Evolutionary conservation across 805 yeast species (phyloP).

Genomic region (Nakazawaea peltata): DNA sequence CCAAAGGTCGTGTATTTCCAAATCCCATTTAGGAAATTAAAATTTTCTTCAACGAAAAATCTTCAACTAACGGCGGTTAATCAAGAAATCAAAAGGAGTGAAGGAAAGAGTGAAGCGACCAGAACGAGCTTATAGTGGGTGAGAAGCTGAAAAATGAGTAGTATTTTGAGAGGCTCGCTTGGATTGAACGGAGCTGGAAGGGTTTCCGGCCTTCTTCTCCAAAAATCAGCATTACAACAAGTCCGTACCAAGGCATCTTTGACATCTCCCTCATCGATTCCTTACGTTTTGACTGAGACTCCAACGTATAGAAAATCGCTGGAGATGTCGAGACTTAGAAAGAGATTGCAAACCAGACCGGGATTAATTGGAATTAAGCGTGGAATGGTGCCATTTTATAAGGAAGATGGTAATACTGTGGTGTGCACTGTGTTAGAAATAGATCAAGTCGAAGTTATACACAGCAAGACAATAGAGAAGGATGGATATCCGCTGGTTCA

Average conservation of each 20-base stretch:
- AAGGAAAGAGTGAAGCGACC: too few relatives aligned
- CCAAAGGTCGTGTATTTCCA: too few relatives aligned
- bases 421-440: slow-evolving; percentile 88
- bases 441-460: slow-evolving; percentile 79
- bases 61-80: too few relatives aligned
- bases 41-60: too few relatives aligned
- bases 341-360: slow-evolving; percentile 66
- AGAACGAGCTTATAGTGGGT: too few relatives aligned
- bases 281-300: slow-evolving; percentile 35
- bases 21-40: too few relatives aligned
- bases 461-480: slow-evolving; percentile 56
- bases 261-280: slow-evolving; percentile 43
- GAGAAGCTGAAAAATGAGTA: too few relatives aligned
- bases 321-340: slow-evolving; percentile 62
- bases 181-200: too few relatives aligned
- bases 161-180: too few relatives aligned
- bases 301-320: slow-evolving; percentile 59
- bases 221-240: background rate
- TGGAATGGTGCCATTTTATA: slow-evolving; percentile 87
- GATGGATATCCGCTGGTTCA: slow-evolving; percentile 85
- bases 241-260: slow-evolving; percentile 28
- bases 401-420: slow-evolving; percentile 54
- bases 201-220: too few relatives aligned
- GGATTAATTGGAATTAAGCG: slow-evolving; percentile 79
- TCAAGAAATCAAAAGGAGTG: too few relatives aligned